Conservation (phyloP, 2,329 filamentous ascomycete genomes). For the Reticulascus tulasneorum region DNA sequence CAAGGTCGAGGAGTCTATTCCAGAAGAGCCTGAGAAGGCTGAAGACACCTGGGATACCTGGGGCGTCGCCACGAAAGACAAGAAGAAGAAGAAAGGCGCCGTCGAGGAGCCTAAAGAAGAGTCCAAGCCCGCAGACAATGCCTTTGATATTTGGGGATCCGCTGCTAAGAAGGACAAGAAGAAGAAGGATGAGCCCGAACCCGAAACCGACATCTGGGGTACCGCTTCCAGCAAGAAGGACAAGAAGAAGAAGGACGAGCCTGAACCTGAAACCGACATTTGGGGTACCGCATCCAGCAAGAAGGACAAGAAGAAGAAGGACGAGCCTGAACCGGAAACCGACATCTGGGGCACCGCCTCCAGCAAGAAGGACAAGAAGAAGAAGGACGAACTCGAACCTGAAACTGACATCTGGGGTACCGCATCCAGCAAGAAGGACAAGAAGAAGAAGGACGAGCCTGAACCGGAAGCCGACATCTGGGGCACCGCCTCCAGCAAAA, state of each 20-base stretch:
- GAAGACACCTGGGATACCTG: constrained; percentile 27
- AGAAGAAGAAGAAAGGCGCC: constrained; percentile 26
- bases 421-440: constrained; percentile 4
- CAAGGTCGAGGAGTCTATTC: no score
- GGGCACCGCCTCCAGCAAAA: constrained; percentile 29
- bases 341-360: constrained; percentile 31
- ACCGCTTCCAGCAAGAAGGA: constrained; percentile 20
- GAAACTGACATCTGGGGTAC: constrained; percentile 7
- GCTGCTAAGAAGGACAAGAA: constrained; percentile 25
- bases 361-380: constrained; percentile 38
- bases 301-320: constrained; percentile 42
- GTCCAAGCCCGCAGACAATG: neutral
- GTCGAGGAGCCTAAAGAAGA: constrained; percentile 10
- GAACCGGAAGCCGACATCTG: constrained; percentile 18
- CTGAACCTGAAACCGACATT: constrained; percentile 35
- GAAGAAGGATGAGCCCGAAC: constrained; percentile 24
- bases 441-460: constrained; percentile 15
- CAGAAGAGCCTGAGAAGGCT: no score
- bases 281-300: constrained; percentile 33
- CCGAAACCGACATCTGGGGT: constrained; percentile 19
- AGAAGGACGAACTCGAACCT: constrained; percentile 29
- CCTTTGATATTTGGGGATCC: no score
- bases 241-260: constrained; percentile 26
- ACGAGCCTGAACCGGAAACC: constrained; percentile 18
- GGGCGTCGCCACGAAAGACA: constrained; percentile 22